These are phyloP conservation scores for Aspergillus ibericus DNA, from an alignment of 2,329 filamentous ascomycete species.

Conservation along the genomic window DNA sequence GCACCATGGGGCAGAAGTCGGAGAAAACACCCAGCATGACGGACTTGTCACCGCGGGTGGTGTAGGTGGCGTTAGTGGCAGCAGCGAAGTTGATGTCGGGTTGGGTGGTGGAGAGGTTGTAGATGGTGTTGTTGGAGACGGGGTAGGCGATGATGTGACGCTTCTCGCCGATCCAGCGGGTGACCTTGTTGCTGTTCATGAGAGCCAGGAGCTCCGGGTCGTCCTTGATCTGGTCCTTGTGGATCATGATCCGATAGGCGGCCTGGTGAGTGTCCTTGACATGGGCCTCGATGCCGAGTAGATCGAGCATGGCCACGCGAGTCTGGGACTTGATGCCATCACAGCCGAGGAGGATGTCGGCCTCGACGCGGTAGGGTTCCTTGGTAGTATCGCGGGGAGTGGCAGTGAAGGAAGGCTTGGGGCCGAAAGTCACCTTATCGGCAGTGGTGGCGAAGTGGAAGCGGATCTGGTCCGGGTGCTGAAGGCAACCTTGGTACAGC, in stretches of 20 bases:
- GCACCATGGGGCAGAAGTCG: conserved; percentile 63
- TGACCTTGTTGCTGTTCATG: conserved; percentile 58
- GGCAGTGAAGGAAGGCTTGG: conserved; percentile 61
- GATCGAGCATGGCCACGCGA: conserved; percentile 44
- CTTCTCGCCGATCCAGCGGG: conserved; percentile 66
- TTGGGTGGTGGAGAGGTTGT: conserved; percentile 66
- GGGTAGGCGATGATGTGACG: conserved; percentile 69
- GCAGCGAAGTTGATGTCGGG: conserved; percentile 61
- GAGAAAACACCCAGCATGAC: conserved; percentile 61
- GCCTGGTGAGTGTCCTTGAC: conserved; percentile 53
- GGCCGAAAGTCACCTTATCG: conserved; percentile 59
- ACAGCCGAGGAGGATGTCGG: conserved; percentile 54
- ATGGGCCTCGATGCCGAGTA: conserved; percentile 39
- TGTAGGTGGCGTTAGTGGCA: conserved; percentile 62
- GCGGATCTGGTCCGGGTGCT: conserved; percentile 57
- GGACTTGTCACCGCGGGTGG: conserved; percentile 60
- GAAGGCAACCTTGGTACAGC: conserved; percentile 69
- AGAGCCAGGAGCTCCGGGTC: conserved; percentile 57
- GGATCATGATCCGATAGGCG: conserved; percentile 57
- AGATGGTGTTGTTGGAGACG: conserved; percentile 62
- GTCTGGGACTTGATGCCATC: conserved; percentile 57
- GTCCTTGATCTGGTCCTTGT: conserved; percentile 45
- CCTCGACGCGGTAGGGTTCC: conserved; percentile 49
- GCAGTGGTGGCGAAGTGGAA: conserved; percentile 67
- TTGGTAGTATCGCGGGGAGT: conserved; percentile 56